Base-by-base conservation (phyloP, 495 filamentous ascomycete genomes). In the Clavariopsis aquatica region DNA sequence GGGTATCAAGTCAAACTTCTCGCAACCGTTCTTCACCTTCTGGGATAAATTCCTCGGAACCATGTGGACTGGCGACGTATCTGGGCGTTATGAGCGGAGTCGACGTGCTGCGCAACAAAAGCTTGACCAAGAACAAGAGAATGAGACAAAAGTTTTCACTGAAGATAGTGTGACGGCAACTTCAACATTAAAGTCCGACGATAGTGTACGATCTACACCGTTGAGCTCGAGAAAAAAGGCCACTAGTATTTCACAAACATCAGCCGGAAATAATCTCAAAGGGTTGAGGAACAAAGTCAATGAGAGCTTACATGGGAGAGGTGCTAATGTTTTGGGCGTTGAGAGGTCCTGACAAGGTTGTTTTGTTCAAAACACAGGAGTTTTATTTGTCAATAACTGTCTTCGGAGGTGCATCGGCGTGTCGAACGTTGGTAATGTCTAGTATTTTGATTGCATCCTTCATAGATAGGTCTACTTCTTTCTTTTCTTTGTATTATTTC, bases 1-100 rank as follows among this genome's bases (percentile, higher is more conserved):
- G 94, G 94, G 94, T 51, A 96, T 98, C 80, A 97, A 94, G 76
- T 82, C 79, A 13, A 86, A 86, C 62, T 86, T 84, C 72, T 88
- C 87, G 0, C 90, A 94, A 73, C 90, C 90, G 0, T 93, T 91
- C 78, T 91, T 92, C 77, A 93, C 88, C 49, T 89, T 92, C 75
- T 94, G 90, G 90, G 90, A 94, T 71, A 79, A 81, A 24, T 52
- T 83, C 49, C 78, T 92, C 12, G 87, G 87, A 29, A 94, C 90
- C 28, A 83, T 82, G 72, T 94, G 87, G 87, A 82, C 79, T 41
- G 87, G 82, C 27, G 81, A 83, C 65, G 78, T 81, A 1, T 75
- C 75, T 36, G 76, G 74, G 36, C 72, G 78, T 20, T 83, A 83
- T 53, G 81, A 80, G 66, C 71, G 75, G 9, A 64, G 71, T n/a